phyloP scores from a whole-genome alignment of 495 filamentous ascomycete species.

The Symbiotaphrina buchneri region DNA sequence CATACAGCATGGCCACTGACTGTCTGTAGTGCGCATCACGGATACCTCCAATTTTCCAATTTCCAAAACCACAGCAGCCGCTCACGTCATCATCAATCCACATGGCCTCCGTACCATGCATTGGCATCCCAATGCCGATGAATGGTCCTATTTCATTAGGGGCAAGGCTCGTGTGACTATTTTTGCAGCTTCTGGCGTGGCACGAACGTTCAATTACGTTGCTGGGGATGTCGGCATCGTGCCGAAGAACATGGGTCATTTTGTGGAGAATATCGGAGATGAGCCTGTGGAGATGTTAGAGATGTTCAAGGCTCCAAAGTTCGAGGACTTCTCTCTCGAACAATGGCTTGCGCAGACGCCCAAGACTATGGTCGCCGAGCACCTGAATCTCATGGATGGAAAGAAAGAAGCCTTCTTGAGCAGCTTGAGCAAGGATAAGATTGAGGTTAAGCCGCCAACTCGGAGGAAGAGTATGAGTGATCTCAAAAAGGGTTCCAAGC shows the following conservation, averaged over 20 bases:
- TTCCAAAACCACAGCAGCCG: no score
- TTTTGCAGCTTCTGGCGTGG: slow-evolving; percentile 21
- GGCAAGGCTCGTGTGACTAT: slow-evolving; percentile 28
- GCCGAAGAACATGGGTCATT: slow-evolving; percentile 36
- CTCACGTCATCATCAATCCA: slow-evolving; percentile 30
- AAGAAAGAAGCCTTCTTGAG: no score
- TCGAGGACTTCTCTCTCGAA: slow-evolving; percentile 39
- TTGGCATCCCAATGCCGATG: slow-evolving; percentile 33
- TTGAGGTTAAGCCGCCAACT: no score
- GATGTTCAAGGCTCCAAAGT: slow-evolving; percentile 31
- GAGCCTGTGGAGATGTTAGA: slow-evolving; percentile 33
- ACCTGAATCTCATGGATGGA: no score
- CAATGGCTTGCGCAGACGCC: slow-evolving; percentile 51
- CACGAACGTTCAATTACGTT: slow-evolving; percentile 15
- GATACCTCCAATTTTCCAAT: no score
- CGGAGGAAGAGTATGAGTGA: no score
- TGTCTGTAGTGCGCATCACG: no score
- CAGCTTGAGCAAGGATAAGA: no score
- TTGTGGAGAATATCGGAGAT: slow-evolving; percentile 37
- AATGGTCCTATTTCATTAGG: slow-evolving; percentile 29
- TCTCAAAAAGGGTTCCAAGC: no score
- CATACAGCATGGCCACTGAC: no score
- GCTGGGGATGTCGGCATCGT: slow-evolving; percentile 40
- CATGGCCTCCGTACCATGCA: slow-evolving; percentile 36
- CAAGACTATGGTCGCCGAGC: slow-evolving; percentile 32